phyloP scores from a whole-genome alignment of 768 basidiomycete genomes.

The Omphalotus guepiniiformis region DNA sequence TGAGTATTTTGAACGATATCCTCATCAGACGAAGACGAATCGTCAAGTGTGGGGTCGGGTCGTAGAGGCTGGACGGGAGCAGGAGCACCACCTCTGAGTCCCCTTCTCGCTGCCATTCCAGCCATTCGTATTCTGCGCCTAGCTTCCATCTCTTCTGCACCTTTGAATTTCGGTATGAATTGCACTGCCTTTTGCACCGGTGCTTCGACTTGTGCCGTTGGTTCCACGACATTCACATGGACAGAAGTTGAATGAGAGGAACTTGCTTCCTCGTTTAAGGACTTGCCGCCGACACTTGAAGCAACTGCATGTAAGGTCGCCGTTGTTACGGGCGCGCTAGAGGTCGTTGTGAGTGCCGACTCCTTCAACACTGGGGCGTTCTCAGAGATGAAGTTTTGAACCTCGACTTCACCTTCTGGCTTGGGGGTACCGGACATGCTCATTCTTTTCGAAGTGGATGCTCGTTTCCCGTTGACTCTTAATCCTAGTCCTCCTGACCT shows the following conservation, averaged over 20 bases:
- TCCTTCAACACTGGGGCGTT: constrained; percentile 30
- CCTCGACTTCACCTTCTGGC: constrained; percentile 28
- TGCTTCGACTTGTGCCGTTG: constrained; percentile 36
- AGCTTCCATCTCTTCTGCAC: constrained; percentile 84
- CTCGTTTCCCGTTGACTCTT: constrained; percentile 65
- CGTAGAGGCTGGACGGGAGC: constrained; percentile 23
- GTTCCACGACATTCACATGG: constrained; percentile 36
- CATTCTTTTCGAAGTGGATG: constrained; percentile 47
- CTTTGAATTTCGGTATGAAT: constrained; percentile 77
- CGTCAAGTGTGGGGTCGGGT: constrained; percentile 36
- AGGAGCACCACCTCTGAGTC: constrained; percentile 23
- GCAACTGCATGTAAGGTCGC: constrained; percentile 19
- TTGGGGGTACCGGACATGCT: constrained; percentile 30
- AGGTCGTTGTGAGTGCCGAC: constrained; percentile 3
- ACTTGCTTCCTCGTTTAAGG: not conserved
- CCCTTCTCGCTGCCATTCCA: constrained; percentile 25
- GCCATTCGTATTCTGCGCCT: constrained; percentile 63
- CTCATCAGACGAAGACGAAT: constrained; percentile 56
- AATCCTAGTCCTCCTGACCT: constrained; percentile 72
- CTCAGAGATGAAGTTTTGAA: constrained; percentile 31
- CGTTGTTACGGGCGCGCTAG: constrained; percentile 2
- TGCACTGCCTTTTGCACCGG: constrained; percentile 49
- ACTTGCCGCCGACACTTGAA: constrained; percentile 18
- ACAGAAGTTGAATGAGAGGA: constrained; percentile 12
- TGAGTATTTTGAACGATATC: constrained; percentile 44